Base-by-base conservation (phyloP, 257 asterid species). In the Solanum chaucha region DNA sequence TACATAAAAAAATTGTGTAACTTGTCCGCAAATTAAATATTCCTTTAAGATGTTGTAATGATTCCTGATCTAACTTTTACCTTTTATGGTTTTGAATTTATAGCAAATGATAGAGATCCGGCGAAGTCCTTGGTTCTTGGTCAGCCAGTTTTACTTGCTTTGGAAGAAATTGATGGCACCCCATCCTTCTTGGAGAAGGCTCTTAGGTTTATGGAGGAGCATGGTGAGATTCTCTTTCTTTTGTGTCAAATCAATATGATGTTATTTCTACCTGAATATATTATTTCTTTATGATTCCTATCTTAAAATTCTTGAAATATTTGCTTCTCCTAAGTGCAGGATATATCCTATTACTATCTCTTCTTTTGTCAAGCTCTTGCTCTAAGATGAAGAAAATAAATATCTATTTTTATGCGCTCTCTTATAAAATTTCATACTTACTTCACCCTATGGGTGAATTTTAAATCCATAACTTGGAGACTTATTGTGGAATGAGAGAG, bases 131-230 rank as follows among this genome's bases (percentile, higher is more conserved):
- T 93, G 90, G 98, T 97, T 86, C 83, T 95, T 90, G 99, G 99
- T 51, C 89, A 96, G 78, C 99, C 99, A 81, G 89, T 97, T 90
- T 92, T 97, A 91, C 98, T 97, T 90, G 99, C 99, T 77, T 90
- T 97, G 89, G 99, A 97, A 94, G 98, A 97, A 86, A 90, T 93
- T 80, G 99, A 97, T 85, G 99, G 99, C 86, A 93, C 96, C 87
- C 98, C 98, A 59, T 95, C 99, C 86, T 97, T 97, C 92, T 86
- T 97, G 93, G 98, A 97, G 91, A 97, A 97, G 90, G 98, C 99
- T 87, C 98, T 97, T 83, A 91, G 93, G 90, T 97, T 97, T 87
- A 86, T 97, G 28, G 99, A 95, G 92, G 96, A 91, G 83, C 89
- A 92, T 32, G 99, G 99, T 96, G 87, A 94, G 94, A 67, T 81